Percentiles rank a stretch among this genome's conserved stretches.
phyloP scores from a whole-genome alignment of 139 green algal genomes.

The Pleodorina starrii region DNA sequence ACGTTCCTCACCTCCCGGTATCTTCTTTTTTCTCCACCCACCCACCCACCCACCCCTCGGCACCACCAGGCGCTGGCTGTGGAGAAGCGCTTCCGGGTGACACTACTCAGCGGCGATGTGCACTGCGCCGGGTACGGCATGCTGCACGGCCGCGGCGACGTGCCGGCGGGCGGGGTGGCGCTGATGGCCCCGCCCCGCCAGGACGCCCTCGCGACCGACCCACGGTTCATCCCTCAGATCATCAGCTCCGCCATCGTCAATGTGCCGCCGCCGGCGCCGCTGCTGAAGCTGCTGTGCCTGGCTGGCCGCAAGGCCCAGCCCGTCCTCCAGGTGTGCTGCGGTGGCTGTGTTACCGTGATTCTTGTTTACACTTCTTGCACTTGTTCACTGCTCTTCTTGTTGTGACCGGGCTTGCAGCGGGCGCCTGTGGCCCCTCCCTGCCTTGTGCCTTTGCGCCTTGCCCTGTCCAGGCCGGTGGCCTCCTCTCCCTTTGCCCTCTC shows the following conservation, averaged over 20 bases:
- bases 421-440: no score
- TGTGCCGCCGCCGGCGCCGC: slow-evolving; percentile 46
- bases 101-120: slow-evolving; percentile 52
- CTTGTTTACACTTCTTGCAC: background rate
- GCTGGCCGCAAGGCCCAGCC: background rate
- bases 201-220: background rate
- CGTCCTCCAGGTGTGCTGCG: background rate
- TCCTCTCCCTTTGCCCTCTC: no score
- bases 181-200: background rate
- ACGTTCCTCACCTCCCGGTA: no score
- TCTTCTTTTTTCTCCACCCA: no score
- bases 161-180: background rate
- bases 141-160: background rate
- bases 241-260: slow-evolving; percentile 70
- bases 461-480: no score
- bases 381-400: no score
- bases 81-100: slow-evolving; percentile 19
- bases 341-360: background rate
- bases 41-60: background rate
- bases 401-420: no score
- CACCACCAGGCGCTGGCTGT: slow-evolving; percentile 12
- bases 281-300: slow-evolving; percentile 52
- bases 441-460: no score
- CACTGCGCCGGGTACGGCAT: slow-evolving; percentile 47
- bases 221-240: slow-evolving; percentile 58